phyloP scores from a whole-genome alignment of 192 early-diverging fungal genomes.

The Dissophora globulifera region DNA sequence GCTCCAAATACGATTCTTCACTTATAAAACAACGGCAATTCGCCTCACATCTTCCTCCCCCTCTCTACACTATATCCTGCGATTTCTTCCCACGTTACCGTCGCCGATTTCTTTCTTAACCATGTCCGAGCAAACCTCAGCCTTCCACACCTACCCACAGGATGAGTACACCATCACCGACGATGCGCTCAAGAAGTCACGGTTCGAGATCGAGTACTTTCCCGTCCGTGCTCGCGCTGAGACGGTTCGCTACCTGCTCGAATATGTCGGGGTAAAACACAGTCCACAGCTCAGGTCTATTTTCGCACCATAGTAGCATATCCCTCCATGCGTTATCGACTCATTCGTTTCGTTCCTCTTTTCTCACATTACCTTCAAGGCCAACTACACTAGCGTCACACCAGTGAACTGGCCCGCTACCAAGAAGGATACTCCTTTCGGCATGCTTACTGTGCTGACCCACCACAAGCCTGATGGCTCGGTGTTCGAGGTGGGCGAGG shows the following conservation, averaged over 20 bases:
- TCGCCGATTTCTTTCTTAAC: not conserved
- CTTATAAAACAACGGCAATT: constrained; percentile 1
- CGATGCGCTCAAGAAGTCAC: constrained; percentile 35
- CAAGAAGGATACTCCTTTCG: constrained; percentile 45
- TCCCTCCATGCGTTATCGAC: not conserved
- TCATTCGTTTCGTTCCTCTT: not conserved
- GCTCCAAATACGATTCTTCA: too few species aligned
- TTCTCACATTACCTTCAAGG: constrained; percentile 1
- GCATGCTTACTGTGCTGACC: constrained; percentile 29
- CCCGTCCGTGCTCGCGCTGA: constrained; percentile 41
- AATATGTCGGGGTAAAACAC: constrained; percentile 34
- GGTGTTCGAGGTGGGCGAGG: constrained; percentile 15
- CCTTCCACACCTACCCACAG: constrained; percentile 7
- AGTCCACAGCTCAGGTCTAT: not conserved
- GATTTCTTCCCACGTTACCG: not conserved
- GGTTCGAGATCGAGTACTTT: constrained; percentile 44
- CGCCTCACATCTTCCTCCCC: not conserved
- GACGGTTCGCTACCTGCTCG: constrained; percentile 18
- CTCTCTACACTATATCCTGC: not conserved
- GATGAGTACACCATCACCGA: constrained; percentile 30
- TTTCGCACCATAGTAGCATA: too few species aligned
- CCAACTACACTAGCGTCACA: constrained; percentile 26
- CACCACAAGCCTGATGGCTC: constrained; percentile 31
- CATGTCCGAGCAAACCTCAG: constrained; percentile 42
- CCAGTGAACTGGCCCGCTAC: constrained; percentile 33